Base-by-base conservation (phyloP, 2,329 filamentous ascomycete genomes). In the Penicillium sp. region DNA sequence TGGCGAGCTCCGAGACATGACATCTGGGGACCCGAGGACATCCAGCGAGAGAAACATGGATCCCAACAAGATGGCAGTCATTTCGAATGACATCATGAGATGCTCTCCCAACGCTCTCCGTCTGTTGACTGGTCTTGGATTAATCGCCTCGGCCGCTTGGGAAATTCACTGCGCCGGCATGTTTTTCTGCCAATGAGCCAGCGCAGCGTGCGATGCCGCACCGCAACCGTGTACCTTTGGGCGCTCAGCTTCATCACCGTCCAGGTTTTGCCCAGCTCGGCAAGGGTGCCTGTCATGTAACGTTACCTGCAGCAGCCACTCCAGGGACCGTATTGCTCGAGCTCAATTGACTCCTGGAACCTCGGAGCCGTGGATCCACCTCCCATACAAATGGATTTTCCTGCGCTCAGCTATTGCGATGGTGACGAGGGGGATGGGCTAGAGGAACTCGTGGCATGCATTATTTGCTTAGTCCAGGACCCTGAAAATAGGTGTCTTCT, bases 291-390 rank as follows among this genome's bases (percentile, higher is more conserved):
- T 41, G 36, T 23, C 33, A 45, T 52, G 51, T 51, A 54, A 51
- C 50, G 42, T 50, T 40, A 49, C 48, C 40, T 47, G 40, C 48
- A 47, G 41, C 18, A 33, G 25, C 21, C 32, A 39, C 33, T 38
- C 42, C 37, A 47, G 32, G 21, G 39, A 14, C 21, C 37, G 34
- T 18, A 30, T 10, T 23, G 23, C 11, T 26, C 17, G 23, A 13
- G 8, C 20, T 32, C 36, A 38, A 43, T 40, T 41, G 40, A 47
- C 23, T 47, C 33, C 33, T 25, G 25, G 33, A 13, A 13, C 20
- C 18, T 16, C 17, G 30, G 28, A 39, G 41, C 32, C 29, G 19
- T 29, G 36, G 30, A 14, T 39, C 29, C 20, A 25, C 29, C n/a
- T 13, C n/a, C n/a, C n/a, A n/a, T n/a, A n/a, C 1, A n/a, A n/a